Evolutionary conservation across 345 rosid genomes (phyloP), one percentile per base, ranked within the genome.

Genomic region (Acer yangbiense): DNA sequence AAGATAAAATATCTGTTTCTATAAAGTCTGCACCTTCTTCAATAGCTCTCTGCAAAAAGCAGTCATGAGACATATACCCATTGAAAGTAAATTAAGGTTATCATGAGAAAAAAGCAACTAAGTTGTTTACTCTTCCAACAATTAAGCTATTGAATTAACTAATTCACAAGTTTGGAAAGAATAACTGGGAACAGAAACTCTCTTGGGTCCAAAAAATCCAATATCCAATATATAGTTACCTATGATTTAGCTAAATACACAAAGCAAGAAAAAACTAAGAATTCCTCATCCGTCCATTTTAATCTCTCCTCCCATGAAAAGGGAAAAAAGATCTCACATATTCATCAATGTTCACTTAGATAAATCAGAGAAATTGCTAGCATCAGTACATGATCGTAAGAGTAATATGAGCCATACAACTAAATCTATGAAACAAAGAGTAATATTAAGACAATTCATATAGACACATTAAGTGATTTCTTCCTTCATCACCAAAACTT

Each of bases 1-100:
- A 74, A 74, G 97, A 82, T 10, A 92, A 76, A 43, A 94, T 88
- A 86, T 96, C 97, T 16, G 97, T 77, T 87, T 96, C 99, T 67
- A 96, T 96, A 83, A 94, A 96, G 83, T 94, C 98, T 77, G 99
- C 83, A 68, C 97, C 98, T 73, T 96, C 99, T 82, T 92, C 94
- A 69, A 94, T 92, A 32, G 97, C 97, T 83, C 97, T 96, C 98
- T 96, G 83, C 76, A 86, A 86, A 75, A 48, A 74, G 68, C 39
- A 77, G 27, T 55, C 25, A 57, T 73, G 39, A 4, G 61, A 29
- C 32, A 52, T 5, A 18, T 13, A 43, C 20, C 63, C 46, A 48
- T 6, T 21, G 70, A 20, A 23, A 41, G 32, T 27, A 32, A n/a
- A 17, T 58, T 1, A 68, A 27, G 65, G 21, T 29, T 44, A 70